These are phyloP conservation scores for Carallia brachiata DNA, from an alignment of 345 rosid species.

Conservation along the genomic window DNA sequence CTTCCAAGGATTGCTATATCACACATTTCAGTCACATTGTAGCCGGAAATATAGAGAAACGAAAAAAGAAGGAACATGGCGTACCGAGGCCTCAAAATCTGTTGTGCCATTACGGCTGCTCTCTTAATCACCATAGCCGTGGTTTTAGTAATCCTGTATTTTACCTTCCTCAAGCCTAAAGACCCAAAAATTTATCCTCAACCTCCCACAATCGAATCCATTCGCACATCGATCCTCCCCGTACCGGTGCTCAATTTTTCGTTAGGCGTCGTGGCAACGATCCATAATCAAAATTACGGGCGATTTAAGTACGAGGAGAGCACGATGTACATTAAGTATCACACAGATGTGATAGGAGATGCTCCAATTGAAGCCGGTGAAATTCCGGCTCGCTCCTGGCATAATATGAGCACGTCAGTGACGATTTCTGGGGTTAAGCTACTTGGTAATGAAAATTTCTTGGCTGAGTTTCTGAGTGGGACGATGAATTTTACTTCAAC, in stretches of 20 bases:
- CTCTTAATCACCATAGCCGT: background rate
- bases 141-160: conserved; percentile 9
- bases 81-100: conserved; percentile 7
- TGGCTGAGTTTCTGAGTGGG: conserved; percentile 13
- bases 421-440: conserved; percentile 27
- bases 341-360: conserved; percentile 16
- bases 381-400: conserved; percentile 33
- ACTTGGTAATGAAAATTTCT: background rate
- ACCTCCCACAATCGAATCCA: conserved; percentile 18
- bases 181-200: conserved; percentile 34
- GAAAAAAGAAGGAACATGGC: background rate
- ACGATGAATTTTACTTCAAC: conserved; percentile 32
- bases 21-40: background rate
- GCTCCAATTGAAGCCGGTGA: conserved; percentile 23
- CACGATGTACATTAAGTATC: conserved; percentile 28
- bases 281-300: conserved; percentile 45
- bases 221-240: background rate
- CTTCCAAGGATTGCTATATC: background rate
- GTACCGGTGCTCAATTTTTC: conserved; percentile 15
- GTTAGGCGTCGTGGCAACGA: conserved; percentile 23
- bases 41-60: no score
- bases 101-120: background rate
- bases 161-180: conserved; percentile 33
- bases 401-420: conserved; percentile 20
- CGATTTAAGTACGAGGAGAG: conserved; percentile 28